Base-by-base conservation (phyloP, 495 filamentous ascomycete species). In the Achaetomiella virescens region DNA sequence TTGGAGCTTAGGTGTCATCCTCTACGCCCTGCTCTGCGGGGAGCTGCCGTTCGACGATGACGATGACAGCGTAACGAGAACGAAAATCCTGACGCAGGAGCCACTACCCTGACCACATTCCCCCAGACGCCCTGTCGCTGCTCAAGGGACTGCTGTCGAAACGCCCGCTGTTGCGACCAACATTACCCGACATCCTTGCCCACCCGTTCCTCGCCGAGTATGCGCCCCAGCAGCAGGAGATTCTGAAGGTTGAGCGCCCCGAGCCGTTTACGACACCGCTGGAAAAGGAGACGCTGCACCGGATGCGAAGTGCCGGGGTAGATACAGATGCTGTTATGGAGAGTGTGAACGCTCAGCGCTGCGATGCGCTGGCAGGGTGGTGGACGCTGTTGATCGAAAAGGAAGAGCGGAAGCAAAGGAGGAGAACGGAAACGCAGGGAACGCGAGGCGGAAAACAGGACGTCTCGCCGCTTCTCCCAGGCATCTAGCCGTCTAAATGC, bases 41-140 rank as follows among this genome's bases (percentile, higher is more conserved):
- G 95, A 97, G 70, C 79, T 98, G 20, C 93, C 93, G 6, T 98
- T 92, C 64, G 93, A 98, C 63, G 93, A 98, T 51, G 93, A 97
- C 63, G 83, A 92, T 61, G 92, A 96, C 61, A 82, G 81, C 55
- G 75, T 84, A 53, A 98, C 95, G 49, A 89, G 96, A 62, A 76
- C 77, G 14, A 88, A 84, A 68, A 97, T 98, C 59, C 72, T 97
- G 55, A 82, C 77, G 5, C 83, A 87, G 52, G 93, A 97, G 57
- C 90, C 92, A 80, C 44, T 97, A 86, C 67, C 90, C 90, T 20
- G 88, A 90, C 40, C 81, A 85, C 64, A 77, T 97, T 17, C 81
- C 89, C 0, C 76, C 81, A 18, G 88, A 91, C 63, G 89, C 90
- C 3, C 81, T 87, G 53, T 74, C 85, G 8, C 76, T 98, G 42